Conservation (phyloP, 1,284 basidiomycete genomes). For the Anthracocystis panici-leucophaei region DNA sequence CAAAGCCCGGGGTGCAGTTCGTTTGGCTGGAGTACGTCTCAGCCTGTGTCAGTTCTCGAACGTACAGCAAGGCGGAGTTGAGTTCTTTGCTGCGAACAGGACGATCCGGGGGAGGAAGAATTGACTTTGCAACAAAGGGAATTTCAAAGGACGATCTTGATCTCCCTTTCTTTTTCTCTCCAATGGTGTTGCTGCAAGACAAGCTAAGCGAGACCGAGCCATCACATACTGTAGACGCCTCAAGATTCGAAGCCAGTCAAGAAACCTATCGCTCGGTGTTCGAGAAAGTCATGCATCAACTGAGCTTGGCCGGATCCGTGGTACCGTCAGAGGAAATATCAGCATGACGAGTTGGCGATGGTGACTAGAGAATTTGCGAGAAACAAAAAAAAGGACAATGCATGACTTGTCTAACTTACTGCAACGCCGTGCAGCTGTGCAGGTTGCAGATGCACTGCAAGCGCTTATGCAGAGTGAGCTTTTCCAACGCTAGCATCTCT, state of each 20-base stretch:
- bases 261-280: not conserved
- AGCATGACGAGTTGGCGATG: too few species aligned
- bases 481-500: not conserved
- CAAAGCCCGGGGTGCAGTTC: too few species aligned
- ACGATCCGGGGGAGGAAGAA: not conserved
- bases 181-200: not conserved
- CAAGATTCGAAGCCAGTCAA: not conserved
- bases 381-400: not conserved
- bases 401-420: not conserved
- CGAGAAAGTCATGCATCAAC: too few species aligned
- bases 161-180: not conserved
- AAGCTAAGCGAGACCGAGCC: slow-evolving; percentile 9
- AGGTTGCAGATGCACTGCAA: not conserved
- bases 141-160: not conserved
- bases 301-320: too few species aligned
- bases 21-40: too few species aligned
- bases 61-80: too few species aligned
- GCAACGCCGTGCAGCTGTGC: not conserved
- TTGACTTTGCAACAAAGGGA: not conserved
- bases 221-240: not conserved
- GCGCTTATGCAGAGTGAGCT: slow-evolving; percentile 5
- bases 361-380: not conserved
- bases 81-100: not conserved
- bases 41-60: too few species aligned
- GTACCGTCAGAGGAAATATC: too few species aligned